Conservation (phyloP, 129 eudicot genomes). For the Helianthus tuberosus region DNA sequence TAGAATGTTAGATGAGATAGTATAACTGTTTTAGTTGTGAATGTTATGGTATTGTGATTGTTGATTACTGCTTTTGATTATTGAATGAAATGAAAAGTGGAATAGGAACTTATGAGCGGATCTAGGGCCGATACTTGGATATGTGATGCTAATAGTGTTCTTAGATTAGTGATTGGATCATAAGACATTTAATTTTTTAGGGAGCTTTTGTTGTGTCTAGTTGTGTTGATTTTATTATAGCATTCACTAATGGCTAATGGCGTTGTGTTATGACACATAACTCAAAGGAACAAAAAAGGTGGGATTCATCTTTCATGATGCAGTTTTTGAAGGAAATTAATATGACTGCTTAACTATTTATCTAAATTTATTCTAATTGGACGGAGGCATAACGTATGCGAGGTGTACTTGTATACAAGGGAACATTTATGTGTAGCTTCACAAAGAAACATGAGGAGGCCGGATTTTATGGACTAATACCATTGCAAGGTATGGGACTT, state of each 20-base stretch:
- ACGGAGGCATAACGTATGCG: not conserved
- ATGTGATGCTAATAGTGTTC: not conserved
- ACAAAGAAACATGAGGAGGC: not conserved
- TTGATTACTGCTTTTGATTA: not conserved
- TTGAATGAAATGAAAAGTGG: conserved; percentile 8
- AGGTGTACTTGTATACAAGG: not conserved
- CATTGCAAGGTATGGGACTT: too few species aligned
- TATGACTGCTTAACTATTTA: not conserved
- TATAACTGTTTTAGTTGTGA: not conserved
- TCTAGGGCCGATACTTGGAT: not conserved
- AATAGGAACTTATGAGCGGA: conserved; percentile 6
- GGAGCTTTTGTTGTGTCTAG: conserved; percentile 1
- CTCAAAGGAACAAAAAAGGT: not conserved
- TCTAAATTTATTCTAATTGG: not conserved
- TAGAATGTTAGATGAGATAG: not conserved
- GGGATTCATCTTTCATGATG: not conserved
- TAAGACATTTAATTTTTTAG: not conserved
- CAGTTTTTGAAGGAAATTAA: not conserved
- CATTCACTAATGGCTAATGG: not conserved
- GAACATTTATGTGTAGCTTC: not conserved
- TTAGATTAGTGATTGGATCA: conserved; percentile 17
- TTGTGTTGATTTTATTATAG: conserved; percentile 10
- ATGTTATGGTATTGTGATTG: not conserved
- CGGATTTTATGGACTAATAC: too few species aligned
- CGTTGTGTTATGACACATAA: not conserved